Conservation (phyloP, 116 monocot genomes). For the Thalassia testudinum region DNA sequence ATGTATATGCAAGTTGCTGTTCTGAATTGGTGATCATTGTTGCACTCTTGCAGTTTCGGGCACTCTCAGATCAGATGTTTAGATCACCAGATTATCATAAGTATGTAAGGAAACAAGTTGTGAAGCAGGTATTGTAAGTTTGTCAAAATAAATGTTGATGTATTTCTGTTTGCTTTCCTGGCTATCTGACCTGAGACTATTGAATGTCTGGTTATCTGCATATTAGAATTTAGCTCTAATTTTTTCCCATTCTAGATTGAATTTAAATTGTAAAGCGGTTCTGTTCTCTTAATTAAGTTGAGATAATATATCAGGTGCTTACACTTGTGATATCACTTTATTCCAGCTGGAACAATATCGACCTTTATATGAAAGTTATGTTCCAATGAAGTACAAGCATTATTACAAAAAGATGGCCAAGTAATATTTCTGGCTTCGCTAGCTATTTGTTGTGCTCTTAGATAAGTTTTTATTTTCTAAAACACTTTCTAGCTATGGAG, state of each 20-base stretch:
- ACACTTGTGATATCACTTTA: not conserved
- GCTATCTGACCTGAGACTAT: too few relatives aligned
- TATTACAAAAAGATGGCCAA: constrained; percentile 96
- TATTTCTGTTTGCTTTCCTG: too few relatives aligned
- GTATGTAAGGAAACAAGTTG: constrained; percentile 70
- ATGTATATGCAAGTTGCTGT: not conserved
- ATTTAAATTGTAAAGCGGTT: too few relatives aligned
- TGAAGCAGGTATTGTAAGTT: constrained; percentile 68
- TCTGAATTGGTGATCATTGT: constrained; percentile 3
- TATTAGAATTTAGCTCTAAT: too few relatives aligned
- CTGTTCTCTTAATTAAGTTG: too few relatives aligned
- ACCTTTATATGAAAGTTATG: constrained; percentile 88
- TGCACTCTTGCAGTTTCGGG: constrained; percentile 54
- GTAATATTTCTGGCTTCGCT: constrained; percentile 20
- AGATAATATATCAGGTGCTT: not conserved
- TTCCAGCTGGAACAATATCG: constrained; percentile 72
- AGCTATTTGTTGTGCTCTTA: not conserved
- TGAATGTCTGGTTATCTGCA: too few relatives aligned
- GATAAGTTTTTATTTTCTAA: too few relatives aligned
- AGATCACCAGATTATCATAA: constrained; percentile 87
- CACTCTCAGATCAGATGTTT: constrained; percentile 92
- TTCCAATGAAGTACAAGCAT: constrained; percentile 91
- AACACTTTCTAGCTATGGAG: too few relatives aligned
- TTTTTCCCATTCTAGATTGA: too few relatives aligned
- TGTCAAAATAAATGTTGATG: not conserved